Evolutionary conservation across 345 rosid species (phyloP), one percentile per base, ranked within the genome.

Genomic region (Abelmoschus esculentus): DNA sequence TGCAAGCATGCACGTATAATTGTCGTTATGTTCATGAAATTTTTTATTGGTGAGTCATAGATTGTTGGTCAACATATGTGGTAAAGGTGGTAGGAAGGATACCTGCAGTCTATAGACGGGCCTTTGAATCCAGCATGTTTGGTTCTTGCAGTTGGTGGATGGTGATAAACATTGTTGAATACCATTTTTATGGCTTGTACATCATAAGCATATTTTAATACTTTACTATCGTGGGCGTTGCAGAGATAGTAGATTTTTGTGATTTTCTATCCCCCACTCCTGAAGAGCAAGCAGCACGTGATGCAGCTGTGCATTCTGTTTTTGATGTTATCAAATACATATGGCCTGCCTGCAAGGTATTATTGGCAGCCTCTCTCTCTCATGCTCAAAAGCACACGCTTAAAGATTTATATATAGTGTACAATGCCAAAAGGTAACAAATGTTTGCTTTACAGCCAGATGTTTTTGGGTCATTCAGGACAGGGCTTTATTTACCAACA

Each of bases 401-500:
- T 49, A 3, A 50, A 26, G 31, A 17, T 29, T 11, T 18, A 34
- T 32, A n/a, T 15, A 53, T 5, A 36, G 49, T 59, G 34, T 59
- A 6, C 22, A 32, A 47, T 55, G 52, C 50, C 11, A 46, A 66
- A 63, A 58, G 13, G 3, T 66, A 55, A 56, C 9, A 1, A 18
- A 31, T 6, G 6, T 11, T 31, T 76, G 28, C 54, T 66, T 78
- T 80, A 50, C 76, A 93, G 98, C 89, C 86, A 32, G 93, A 89
- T 77, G 87, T 91, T 72, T 93, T 93, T 67, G 96, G 98, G 54
- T 89, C 98, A 11, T 93, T 86, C 80, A 83, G 73, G 61, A 91
- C 97, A 7, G 96, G 96, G 7, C 88, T 93, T 67, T 93, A 85
- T 82, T 92, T 93, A 73, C 98, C 98, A 56, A 88, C 90, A 4